Base-by-base conservation (phyloP, 2,329 filamentous ascomycete species). In the Fusarium sp. region DNA sequence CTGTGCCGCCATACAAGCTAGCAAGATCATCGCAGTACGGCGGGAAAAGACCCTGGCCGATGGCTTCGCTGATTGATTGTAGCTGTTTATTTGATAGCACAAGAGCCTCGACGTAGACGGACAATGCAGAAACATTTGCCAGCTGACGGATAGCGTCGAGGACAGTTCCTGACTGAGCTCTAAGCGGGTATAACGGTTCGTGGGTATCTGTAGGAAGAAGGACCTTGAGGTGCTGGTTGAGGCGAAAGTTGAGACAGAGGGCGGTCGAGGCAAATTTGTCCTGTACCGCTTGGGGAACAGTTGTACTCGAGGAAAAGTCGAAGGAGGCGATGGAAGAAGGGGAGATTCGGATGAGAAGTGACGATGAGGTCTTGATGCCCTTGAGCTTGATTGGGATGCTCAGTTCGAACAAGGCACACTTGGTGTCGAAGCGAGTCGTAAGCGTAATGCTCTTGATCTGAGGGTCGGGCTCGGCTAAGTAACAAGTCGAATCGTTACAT, bases 321-420 rank as follows among this genome's bases (percentile, higher is more conserved):
- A 65, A 38, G 5, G 46, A 38, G 8, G 21, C 21, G 28, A 62
- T 42, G 3, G 57, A 41, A 2, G 57, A 62, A 37, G 57, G 18
- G 12, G 6, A 24, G 5, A 61, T 44, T 4, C 31, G 44, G 16
- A 62, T 13, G 10, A 44, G 7, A 8, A 62, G 23, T 12, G 58
- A 26, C 3, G 52, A 38, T 6, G 28, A 16, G n/a, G 16, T 11
- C 6, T n/a, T 42, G n/a, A 43, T 39, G 11, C 46, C 20, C 12
- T 63, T 63, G 37, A 63, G 37, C 28, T 44, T 63, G 28, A 64
- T 39, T 11, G 61, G 49, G 24, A 64, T 49, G 26, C 43, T 54
- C 18, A 63, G 35, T 21, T 63, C 42, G 41, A 63, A 59, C 16
- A 39, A 41, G 3, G 47, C 29, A n/a, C 28, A 29, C 1, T 29